Percentiles rank a stretch among this genome's conserved stretches.
These are phyloP conservation scores for Tetrahymena borealis DNA, from an alignment of 73 alveolate genomes.

Conservation along the genomic window DNA sequence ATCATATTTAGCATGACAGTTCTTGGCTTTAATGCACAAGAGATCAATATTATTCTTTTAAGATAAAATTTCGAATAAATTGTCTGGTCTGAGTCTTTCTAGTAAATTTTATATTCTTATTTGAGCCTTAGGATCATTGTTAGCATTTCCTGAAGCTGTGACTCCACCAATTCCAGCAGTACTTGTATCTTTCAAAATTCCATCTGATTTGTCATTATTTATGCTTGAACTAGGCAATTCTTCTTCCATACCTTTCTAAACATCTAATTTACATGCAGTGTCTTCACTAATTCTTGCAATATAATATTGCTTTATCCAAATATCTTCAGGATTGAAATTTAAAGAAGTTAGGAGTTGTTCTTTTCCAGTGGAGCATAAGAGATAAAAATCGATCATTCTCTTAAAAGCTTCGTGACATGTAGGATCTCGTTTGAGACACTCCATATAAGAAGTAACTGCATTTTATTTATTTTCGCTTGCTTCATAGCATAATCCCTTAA, in stretches of 20 bases:
- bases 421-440: background rate
- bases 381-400: background rate
- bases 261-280: background rate
- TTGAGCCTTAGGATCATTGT: background rate
- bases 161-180: background rate
- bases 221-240: background rate
- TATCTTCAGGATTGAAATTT: background rate
- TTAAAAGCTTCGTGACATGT: background rate
- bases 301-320: background rate
- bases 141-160: background rate
- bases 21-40: slow-evolving; percentile 84
- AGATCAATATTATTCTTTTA: slow-evolving; percentile 71
- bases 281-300: background rate
- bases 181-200: background rate
- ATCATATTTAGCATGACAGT: slow-evolving; percentile 78
- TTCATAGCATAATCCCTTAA: background rate
- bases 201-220: background rate
- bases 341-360: background rate
- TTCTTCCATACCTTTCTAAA: background rate
- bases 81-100: background rate
- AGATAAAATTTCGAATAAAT: slow-evolving; percentile 59
- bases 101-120: background rate
- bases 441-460: background rate
- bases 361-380: background rate
- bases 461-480: background rate